Conservation (phyloP, 805 yeast species). For the Lipomyces yamadae region DNA sequence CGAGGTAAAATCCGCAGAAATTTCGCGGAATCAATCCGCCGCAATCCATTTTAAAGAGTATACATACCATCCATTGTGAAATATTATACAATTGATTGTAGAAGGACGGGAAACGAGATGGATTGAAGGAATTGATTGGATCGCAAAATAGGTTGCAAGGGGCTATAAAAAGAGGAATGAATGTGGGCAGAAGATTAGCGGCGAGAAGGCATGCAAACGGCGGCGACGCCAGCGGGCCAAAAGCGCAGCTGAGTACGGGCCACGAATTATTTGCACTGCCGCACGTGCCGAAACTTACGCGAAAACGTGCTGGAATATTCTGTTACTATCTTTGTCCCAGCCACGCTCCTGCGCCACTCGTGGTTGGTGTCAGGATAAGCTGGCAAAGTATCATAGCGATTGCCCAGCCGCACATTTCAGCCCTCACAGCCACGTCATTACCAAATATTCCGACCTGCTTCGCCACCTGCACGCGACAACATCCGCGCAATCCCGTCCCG, state of each 20-base stretch:
- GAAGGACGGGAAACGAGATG: not conserved
- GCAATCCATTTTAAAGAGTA: slow-evolving; percentile 6
- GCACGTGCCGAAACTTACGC: slow-evolving; percentile 22
- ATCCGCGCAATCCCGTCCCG: not conserved
- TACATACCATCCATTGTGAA: slow-evolving; percentile 35
- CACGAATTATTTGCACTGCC: slow-evolving; percentile 5
- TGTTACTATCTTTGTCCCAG: not conserved
- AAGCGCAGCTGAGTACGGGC: not conserved
- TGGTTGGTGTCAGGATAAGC: not conserved
- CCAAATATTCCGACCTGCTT: not conserved
- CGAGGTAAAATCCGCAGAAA: not conserved
- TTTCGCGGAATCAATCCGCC: not conserved
- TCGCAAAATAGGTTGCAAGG: slow-evolving; percentile 9
- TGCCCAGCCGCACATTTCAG: not conserved
- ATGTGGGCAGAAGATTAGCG: slow-evolving; percentile 15
- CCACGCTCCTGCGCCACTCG: not conserved
- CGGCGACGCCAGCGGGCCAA: not conserved
- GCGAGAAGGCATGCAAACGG: slow-evolving; percentile 3
- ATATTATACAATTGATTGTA: slow-evolving; percentile 5
- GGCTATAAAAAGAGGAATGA: slow-evolving; percentile 17
- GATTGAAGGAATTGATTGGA: slow-evolving; percentile 1
- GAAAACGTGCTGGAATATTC: not conserved
- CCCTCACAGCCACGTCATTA: not conserved
- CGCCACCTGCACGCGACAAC: not conserved
- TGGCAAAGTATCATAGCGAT: not conserved